Percentiles rank a stretch among this genome's conserved stretches.
Conservation (phyloP, 495 filamentous ascomycete species). For the Tuber indicum region DNA sequence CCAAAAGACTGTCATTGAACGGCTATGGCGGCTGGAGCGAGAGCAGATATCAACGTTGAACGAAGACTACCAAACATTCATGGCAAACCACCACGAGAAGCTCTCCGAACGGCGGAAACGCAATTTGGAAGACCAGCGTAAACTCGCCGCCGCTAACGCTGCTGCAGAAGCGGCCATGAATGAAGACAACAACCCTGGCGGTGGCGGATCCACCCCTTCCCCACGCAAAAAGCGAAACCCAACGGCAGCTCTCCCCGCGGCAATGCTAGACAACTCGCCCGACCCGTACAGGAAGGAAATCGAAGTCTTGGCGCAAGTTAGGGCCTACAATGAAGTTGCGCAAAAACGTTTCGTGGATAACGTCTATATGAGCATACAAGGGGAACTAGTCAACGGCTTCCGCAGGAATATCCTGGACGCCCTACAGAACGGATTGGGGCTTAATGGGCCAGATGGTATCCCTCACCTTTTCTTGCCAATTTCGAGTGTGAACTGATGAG, state of each 20-base stretch:
- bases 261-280: conserved; percentile 11
- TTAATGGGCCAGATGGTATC: conserved; percentile 31
- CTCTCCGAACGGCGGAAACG: conserved; percentile 19
- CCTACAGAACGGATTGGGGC: conserved; percentile 19
- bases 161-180: not conserved
- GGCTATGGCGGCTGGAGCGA: conserved; percentile 22
- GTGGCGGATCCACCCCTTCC: not conserved
- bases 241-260: not conserved
- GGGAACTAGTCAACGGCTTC: conserved; percentile 25
- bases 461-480: not conserved
- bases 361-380: conserved; percentile 37
- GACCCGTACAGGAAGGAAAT: conserved; percentile 36
- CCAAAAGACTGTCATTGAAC: conserved; percentile 15
- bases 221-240: conserved; percentile 20
- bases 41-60: conserved; percentile 36
- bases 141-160: not conserved
- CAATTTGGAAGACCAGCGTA: conserved; percentile 29
- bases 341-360: conserved; percentile 38
- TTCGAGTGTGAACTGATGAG: not conserved
- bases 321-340: conserved; percentile 37
- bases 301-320: conserved; percentile 29
- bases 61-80: conserved; percentile 31
- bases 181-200: conserved; percentile 3
- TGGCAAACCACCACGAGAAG: conserved; percentile 16
- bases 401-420: conserved; percentile 10